Base-by-base conservation (phyloP, 169 alveolate genomes). In the Cytauxzoon felis region DNA sequence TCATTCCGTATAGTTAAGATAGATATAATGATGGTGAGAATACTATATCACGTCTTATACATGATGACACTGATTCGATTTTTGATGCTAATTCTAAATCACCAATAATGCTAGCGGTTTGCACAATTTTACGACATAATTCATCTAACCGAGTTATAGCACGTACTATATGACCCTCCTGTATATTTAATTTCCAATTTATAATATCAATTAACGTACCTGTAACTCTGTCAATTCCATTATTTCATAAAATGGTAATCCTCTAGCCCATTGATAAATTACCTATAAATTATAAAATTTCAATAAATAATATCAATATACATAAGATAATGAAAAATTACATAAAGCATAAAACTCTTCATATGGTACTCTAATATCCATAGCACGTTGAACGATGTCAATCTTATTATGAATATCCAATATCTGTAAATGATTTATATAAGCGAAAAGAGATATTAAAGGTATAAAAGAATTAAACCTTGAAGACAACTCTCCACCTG, bases 101-200 rank as follows among this genome's bases (percentile, higher is more conserved):
- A 2, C 98, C 98, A 41, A 93, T 90, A 48, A 92, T 67, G 41
- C 73, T 60, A 21, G 95, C 92, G 11, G 96, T 96, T 30, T 81
- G 90, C 19, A 78, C 82, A 3, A 86, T 81, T 45, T 81, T 86
- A 38, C 89, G 88, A 38, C 96, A 78, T 21, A 94, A 64, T 40
- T 93, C 95, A 60, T 94, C 97, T 27, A 94, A 85, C 40, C 98
- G 80, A 27, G 83, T 65, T 45, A 96, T 91, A 6, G 93, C 88
- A 49, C 97, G 80, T 32, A 96, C 98, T 26, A 96, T 92, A 38
- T 90, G 86, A 18, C 99, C 99, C 82, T 95, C 99, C 87, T 93
- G 92, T 18, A 57, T 45, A 45, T 45, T 45, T 26, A 9, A 68
- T 70, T 24, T 45, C n/a, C n/a, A n/a, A n/a, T n/a, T n/a, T n/a